A percentile compares a stretch with the other conserved stretches of the same genome.
These are phyloP conservation scores for Ampelomyces quisqualis DNA, from an alignment of 2,329 filamentous ascomycete genomes.

Conservation along the genomic window DNA sequence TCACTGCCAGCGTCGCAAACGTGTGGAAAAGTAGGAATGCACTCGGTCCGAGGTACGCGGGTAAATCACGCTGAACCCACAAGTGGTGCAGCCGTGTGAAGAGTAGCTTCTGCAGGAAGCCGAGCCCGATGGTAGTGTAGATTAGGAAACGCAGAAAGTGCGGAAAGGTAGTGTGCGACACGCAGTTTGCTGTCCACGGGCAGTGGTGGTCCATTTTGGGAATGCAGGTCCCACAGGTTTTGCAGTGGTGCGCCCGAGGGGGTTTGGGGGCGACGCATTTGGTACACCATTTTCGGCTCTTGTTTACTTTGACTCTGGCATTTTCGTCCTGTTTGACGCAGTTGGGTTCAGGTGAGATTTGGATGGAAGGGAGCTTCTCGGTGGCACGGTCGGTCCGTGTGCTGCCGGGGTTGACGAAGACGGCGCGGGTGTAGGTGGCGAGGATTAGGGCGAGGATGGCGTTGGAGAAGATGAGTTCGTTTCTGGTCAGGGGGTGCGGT, in stretches of 20 bases:
- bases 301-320: slow-evolving; percentile 6
- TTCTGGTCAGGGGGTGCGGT: slow-evolving; percentile 58
- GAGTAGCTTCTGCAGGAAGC: slow-evolving; percentile 63
- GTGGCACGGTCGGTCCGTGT: slow-evolving; percentile 46
- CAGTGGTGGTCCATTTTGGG: slow-evolving; percentile 87
- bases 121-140: slow-evolving; percentile 65
- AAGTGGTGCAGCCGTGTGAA: slow-evolving; percentile 59
- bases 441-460: slow-evolving; percentile 62
- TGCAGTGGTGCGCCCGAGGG: slow-evolving; percentile 78
- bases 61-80: slow-evolving; percentile 66
- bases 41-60: slow-evolving; percentile 69
- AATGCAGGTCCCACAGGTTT: slow-evolving; percentile 70
- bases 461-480: slow-evolving; percentile 67
- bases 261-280: slow-evolving; percentile 76
- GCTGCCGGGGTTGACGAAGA: slow-evolving; percentile 59
- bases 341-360: no score
- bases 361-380: no score
- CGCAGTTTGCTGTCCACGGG: slow-evolving; percentile 81
- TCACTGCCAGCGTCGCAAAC: slow-evolving; percentile 59
- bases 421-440: slow-evolving; percentile 68
- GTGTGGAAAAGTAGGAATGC: slow-evolving; percentile 61
- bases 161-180: slow-evolving; percentile 77
- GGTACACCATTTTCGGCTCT: slow-evolving; percentile 64
- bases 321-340: not conserved
- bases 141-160: slow-evolving; percentile 78